phyloP scores from a whole-genome alignment of 2,329 filamentous ascomycete genomes.

The Phaeosphaeriaceae sp. region DNA sequence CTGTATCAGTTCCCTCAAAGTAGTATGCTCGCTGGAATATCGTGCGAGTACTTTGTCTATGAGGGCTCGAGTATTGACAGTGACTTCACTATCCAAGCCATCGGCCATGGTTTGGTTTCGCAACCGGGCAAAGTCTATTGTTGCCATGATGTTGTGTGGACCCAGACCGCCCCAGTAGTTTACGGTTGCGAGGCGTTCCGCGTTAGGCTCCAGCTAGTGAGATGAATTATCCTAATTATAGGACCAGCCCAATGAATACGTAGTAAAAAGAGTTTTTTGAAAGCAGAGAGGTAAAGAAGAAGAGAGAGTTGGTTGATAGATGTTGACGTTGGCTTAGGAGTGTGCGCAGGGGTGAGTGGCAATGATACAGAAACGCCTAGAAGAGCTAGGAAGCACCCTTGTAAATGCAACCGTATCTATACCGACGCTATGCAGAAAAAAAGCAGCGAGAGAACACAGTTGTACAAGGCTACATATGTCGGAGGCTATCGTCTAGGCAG shows the following conservation, averaged over 20 bases:
- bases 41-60: constrained; percentile 97
- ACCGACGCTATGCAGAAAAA: constrained; percentile 39
- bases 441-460: constrained; percentile 10
- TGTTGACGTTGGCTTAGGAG: not conserved
- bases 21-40: constrained; percentile 93
- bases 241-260: too few species aligned
- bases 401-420: constrained; percentile 26
- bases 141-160: constrained; percentile 31
- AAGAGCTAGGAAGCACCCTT: constrained; percentile 23
- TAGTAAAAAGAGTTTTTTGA: not conserved
- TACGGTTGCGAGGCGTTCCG: not conserved
- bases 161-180: not conserved
- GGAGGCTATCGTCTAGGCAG: constrained; percentile 10
- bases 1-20: constrained; percentile 90
- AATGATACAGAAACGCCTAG: constrained; percentile 24
- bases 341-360: constrained; percentile 29
- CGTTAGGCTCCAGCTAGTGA: too few species aligned
- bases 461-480: constrained; percentile 8
- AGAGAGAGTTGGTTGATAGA: not conserved
- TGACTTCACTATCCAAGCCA: constrained; percentile 94
- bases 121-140: constrained; percentile 67
- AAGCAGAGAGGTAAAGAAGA: not conserved
- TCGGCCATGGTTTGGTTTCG: constrained; percentile 88
- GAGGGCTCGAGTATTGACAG: constrained; percentile 92
- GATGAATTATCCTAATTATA: too few species aligned